A percentile compares a stretch with the other conserved stretches of the same genome.
Evolutionary conservation across 192 early-diverging fungal genomes (phyloP).

Genomic region (Entomortierella lignicola): DNA sequence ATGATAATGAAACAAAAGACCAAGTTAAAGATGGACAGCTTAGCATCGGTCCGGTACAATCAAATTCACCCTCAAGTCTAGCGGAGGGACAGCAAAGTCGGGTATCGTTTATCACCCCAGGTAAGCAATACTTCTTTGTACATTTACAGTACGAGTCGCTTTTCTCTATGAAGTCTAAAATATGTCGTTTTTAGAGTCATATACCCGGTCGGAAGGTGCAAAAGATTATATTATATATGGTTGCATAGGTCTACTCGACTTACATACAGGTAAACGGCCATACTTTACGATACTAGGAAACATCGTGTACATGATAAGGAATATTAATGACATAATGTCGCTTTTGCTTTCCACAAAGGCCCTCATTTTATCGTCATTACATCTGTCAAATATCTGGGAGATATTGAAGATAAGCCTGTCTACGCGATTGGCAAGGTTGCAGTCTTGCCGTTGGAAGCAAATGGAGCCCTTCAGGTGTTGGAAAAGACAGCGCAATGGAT

Average conservation of each 20-base stretch:
- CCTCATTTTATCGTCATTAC: slow-evolving; percentile 54
- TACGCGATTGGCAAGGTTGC: slow-evolving; percentile 55
- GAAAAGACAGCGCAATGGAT: slow-evolving; percentile 19
- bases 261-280: slow-evolving; percentile 39
- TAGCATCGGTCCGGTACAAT: too few species aligned
- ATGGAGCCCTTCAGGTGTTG: slow-evolving; percentile 31
- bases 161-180: too few species aligned
- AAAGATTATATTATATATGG: slow-evolving; percentile 47
- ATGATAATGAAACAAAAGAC: background rate
- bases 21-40: background rate
- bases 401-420: slow-evolving; percentile 53
- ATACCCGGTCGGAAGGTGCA: slow-evolving; percentile 17
- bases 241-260: slow-evolving; percentile 38
- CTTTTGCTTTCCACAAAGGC: background rate
- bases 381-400: slow-evolving; percentile 43
- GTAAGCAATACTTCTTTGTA: background rate
- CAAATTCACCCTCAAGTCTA: background rate
- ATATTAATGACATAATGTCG: background rate
- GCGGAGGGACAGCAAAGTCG: slow-evolving; percentile 2
- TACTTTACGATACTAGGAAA: background rate
- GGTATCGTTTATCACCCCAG: slow-evolving; percentile 20
- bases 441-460: slow-evolving; percentile 46
- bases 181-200: slow-evolving; percentile 15
- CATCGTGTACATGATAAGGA: background rate
- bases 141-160: too few species aligned